phyloP scores from a whole-genome alignment of 2,329 filamentous ascomycete genomes.

The Nectriaceae sp. region DNA sequence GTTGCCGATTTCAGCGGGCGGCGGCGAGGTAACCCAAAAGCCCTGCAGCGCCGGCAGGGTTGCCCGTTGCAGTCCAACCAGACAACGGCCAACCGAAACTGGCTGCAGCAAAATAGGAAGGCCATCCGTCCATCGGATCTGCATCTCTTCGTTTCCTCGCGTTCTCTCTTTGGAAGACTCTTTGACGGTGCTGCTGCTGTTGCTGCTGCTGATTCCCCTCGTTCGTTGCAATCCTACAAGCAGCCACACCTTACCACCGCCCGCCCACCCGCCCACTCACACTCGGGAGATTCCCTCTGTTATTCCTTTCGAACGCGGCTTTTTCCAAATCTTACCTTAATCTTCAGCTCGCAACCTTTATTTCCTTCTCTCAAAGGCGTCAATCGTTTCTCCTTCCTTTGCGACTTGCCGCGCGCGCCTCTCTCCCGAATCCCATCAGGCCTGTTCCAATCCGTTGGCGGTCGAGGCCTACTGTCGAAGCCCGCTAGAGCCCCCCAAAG shows the following conservation, averaged over 20 bases:
- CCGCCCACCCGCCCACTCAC: neutral
- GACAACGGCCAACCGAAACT: no score
- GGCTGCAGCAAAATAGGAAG: no score
- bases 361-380: no score
- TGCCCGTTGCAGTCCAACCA: no score
- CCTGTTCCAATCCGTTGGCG: neutral
- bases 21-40: no score
- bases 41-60: no score
- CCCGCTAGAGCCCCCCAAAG: neutral
- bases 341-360: no score
- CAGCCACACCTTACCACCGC: neutral
- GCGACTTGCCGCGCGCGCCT: neutral
- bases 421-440: neutral
- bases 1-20: no score
- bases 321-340: neutral
- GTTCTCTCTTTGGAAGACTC: no score
- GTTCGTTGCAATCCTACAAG: neutral
- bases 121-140: no score
- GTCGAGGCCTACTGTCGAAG: neutral
- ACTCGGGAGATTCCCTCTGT: neutral
- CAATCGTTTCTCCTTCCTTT: neutral
- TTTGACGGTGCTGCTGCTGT: neutral
- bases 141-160: no score
- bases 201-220: neutral
- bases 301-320: neutral